Base-by-base conservation (phyloP, 2,329 filamentous ascomycete genomes). In the Penicillium polonicum region DNA sequence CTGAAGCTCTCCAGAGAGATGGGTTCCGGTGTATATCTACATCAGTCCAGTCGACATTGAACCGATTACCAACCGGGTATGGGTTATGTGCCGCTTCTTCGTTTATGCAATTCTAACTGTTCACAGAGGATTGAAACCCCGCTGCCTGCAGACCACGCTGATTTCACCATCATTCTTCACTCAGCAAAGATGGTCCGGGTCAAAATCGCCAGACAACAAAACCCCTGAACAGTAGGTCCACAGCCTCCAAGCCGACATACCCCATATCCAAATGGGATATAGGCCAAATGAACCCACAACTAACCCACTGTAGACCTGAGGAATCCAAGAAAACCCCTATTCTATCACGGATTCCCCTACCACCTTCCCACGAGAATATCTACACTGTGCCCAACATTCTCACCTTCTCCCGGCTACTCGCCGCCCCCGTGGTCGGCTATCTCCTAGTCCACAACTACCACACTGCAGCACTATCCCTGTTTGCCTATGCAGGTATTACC, bases 351-450 rank as follows among this genome's bases (percentile, higher is more conserved):
- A 65, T 73, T 58, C 65, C 70, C 42, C 62, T 71, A 19, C 65
- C 70, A 2, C 65, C 64, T 39, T 63, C 65, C 3, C 90, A 88
- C 72, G 94, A 99, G 77, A 92, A 99, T 71, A 96, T 99, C 70
- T 97, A 96, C 79, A 99, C 91, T 36, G 72, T 99, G n/a, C 94
- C 94, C 41, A 99, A 99, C 72, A 82, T 96, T 60, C 83, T 99
- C 52, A 99, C 94, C 1, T 87, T 93, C 65, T 90, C 91, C 2
- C 89, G 94, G 3, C 85, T 99, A 39, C 72, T 90, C 50, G 88
- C 90, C 1, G 90, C 94, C 0, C 94, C 94, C 0, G 81, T 89
- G 31, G 86, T 97, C 46, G 94, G 93, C 55, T 97, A 96, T 72
- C 85, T 94, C 23, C 88, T 99, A 57, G 82, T 97, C 3, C 85